Evolutionary conservation across 495 filamentous ascomycete genomes (phyloP).

Genomic region (Eremomyces bilateralis): DNA sequence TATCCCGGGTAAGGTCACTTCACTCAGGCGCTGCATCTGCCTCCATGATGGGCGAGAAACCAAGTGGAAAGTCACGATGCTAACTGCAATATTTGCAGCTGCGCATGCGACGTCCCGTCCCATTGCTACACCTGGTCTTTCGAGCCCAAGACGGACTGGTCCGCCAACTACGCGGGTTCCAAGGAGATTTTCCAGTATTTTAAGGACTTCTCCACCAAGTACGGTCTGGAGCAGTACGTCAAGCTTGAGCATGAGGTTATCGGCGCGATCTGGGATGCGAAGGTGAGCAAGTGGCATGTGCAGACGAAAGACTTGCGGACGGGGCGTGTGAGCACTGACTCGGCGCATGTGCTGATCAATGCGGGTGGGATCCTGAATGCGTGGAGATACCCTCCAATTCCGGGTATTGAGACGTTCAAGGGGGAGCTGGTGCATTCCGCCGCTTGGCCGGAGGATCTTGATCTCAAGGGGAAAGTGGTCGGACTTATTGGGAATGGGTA

Average conservation of each 20-base stretch:
- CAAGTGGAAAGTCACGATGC: too few species aligned
- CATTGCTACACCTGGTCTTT: constrained; percentile 18
- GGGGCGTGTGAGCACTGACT: constrained; percentile 9
- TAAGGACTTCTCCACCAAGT: constrained; percentile 12
- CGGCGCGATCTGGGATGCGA: constrained; percentile 12
- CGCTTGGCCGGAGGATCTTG: constrained; percentile 31
- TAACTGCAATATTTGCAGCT: background rate
- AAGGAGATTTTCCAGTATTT: constrained; percentile 19
- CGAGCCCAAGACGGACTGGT: constrained; percentile 19
- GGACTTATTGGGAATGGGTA: constrained; percentile 41
- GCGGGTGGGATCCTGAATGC: constrained; percentile 17
- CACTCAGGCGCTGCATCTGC: background rate
- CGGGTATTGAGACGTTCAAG: constrained; percentile 12
- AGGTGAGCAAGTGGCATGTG: constrained; percentile 8
- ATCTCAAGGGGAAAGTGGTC: constrained; percentile 29
- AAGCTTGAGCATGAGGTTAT: constrained; percentile 15
- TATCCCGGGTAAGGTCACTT: constrained; percentile 13
- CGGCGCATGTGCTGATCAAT: constrained; percentile 16
- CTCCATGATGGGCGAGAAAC: too few species aligned
- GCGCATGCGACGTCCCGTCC: constrained; percentile 6
- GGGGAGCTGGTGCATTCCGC: constrained; percentile 26
- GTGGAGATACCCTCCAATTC: constrained; percentile 12
- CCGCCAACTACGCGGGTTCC: constrained; percentile 15
- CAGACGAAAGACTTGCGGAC: background rate
- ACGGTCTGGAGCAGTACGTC: constrained; percentile 12